A percentile compares a stretch with the other conserved stretches of the same genome.
Conservation (phyloP, 2,329 filamentous ascomycete genomes). For the Nemania abortiva region DNA sequence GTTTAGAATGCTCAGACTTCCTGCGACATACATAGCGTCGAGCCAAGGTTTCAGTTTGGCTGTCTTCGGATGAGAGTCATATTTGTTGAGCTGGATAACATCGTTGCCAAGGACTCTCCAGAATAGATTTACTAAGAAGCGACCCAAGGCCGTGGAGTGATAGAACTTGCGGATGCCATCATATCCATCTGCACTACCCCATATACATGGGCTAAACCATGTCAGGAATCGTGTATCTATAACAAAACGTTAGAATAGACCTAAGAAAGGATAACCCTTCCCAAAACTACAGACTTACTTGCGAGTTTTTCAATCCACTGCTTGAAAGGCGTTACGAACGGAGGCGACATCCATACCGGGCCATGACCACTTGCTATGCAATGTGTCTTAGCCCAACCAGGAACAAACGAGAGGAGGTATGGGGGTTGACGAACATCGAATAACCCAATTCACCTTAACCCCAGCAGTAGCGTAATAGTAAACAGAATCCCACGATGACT, state of each 20-base stretch:
- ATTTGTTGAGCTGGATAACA: slow-evolving; percentile 65
- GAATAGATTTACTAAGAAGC: slow-evolving; percentile 66
- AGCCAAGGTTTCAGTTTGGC: slow-evolving; percentile 67
- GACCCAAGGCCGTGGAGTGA: slow-evolving; percentile 69
- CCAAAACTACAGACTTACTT: slow-evolving; percentile 49
- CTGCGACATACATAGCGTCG: slow-evolving; percentile 65
- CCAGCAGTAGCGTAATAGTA: slow-evolving; percentile 68
- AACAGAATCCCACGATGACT: slow-evolving; percentile 73
- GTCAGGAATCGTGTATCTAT: slow-evolving; percentile 72
- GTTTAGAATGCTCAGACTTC: slow-evolving; percentile 70
- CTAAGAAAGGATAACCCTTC: neutral
- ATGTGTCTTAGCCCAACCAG: too few species aligned
- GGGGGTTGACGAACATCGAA: slow-evolving; percentile 55
- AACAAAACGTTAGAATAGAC: slow-evolving; percentile 9
- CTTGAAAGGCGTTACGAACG: slow-evolving; percentile 63
- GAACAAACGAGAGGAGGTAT: too few species aligned
- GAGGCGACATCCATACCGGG: slow-evolving; percentile 64
- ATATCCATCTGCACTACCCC: slow-evolving; percentile 74
- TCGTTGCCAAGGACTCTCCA: slow-evolving; percentile 70
- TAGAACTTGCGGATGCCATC: slow-evolving; percentile 65
- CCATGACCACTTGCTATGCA: slow-evolving; percentile 61
- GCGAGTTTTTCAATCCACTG: slow-evolving; percentile 62
- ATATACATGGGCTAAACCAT: slow-evolving; percentile 82
- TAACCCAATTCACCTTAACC: slow-evolving; percentile 67
- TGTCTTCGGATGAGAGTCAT: slow-evolving; percentile 65